Base-by-base conservation (phyloP, 805 yeast genomes). In the Candida parachauliodes region DNA sequence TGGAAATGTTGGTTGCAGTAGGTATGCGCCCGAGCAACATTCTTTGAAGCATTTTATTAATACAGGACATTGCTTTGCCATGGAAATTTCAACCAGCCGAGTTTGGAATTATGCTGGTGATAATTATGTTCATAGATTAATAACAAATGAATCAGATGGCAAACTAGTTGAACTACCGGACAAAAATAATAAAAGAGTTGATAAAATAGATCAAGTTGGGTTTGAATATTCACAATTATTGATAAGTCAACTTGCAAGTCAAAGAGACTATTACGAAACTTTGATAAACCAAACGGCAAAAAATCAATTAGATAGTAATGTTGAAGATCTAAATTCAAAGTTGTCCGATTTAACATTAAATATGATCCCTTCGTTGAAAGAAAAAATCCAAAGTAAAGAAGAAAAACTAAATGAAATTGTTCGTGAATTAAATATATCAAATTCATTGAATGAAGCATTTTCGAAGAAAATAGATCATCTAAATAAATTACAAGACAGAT, bases 21-120 rank as follows among this genome's bases (percentile, higher is more conserved):
- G 97, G 43, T 88, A 88, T 56, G 65, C 70, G 1, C 85, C 87
- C 36, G 75, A 75, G 22, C 88, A 83, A 35, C 97, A 88, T 63
- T 94, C 96, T 0, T 77, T 87, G 36, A 77, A 81, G 43, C 97
- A 88, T 59, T 89, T 76, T 55, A 76, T 80, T 12, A 67, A 68
- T 8, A 82, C 95, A 0, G 80, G 83, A 5, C 97, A 88, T 57
- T 85, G 95, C 50, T 88, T 86, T 62, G 84, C 96, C 0, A 88
- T 88, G 95, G 96, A 88, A 52, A 66, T 86, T 32, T 60, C 70
- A 8, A 77, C 94, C 0, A 93, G 88, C 43, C 68, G 97, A 28
- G 95, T 88, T 1, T 88, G 97, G 97, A 96, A 88, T 56, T 88
- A 88, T 55, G 88, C 89, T 0, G 89, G 89, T 2, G 97, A 88